Evolutionary conservation across 768 basidiomycete genomes (phyloP).

Genomic region (Phylloporus scabripes): DNA sequence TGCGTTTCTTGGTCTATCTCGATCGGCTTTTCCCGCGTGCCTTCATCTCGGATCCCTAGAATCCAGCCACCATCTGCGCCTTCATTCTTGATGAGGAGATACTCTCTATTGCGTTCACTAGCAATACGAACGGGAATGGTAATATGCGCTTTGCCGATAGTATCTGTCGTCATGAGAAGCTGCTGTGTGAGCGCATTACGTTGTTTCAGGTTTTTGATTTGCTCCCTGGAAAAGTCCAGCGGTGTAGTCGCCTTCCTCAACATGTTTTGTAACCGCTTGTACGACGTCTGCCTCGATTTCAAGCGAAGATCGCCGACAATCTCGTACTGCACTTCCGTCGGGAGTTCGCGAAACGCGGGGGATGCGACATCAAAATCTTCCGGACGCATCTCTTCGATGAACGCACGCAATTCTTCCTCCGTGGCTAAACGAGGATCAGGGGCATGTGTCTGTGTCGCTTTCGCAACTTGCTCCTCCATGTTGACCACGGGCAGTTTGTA

Average conservation of each 20-base stretch:
- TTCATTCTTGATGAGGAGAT: conserved; percentile 91
- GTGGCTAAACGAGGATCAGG: conserved; percentile 94
- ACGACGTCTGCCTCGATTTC: conserved; percentile 91
- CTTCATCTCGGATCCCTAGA: conserved; percentile 83
- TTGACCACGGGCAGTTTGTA: conserved; percentile 87
- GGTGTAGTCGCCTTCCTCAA: conserved; percentile 70
- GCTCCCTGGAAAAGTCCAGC: conserved; percentile 93
- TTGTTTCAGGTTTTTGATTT: conserved; percentile 86
- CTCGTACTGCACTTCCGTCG: conserved; percentile 96
- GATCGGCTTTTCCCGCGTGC: conserved; percentile 81
- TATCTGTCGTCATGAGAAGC: conserved; percentile 86
- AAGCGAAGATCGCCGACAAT: conserved; percentile 94
- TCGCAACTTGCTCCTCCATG: conserved; percentile 55
- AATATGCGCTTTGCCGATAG: conserved; percentile 83
- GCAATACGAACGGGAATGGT: conserved; percentile 92
- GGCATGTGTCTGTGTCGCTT: conserved; percentile 51
- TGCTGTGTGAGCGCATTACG: conserved; percentile 92
- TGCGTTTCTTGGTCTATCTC: conserved; percentile 66
- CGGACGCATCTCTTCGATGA: conserved; percentile 94
- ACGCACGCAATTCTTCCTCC: conserved; percentile 86
- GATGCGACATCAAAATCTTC: conserved; percentile 93
- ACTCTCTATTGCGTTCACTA: conserved; percentile 90
- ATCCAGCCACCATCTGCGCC: conserved; percentile 89
- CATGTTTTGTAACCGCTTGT: conserved; percentile 90
- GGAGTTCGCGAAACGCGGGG: conserved; percentile 83